Evolutionary conservation across 768 basidiomycete genomes (phyloP).

Genomic region (Pholiota molesta): DNA sequence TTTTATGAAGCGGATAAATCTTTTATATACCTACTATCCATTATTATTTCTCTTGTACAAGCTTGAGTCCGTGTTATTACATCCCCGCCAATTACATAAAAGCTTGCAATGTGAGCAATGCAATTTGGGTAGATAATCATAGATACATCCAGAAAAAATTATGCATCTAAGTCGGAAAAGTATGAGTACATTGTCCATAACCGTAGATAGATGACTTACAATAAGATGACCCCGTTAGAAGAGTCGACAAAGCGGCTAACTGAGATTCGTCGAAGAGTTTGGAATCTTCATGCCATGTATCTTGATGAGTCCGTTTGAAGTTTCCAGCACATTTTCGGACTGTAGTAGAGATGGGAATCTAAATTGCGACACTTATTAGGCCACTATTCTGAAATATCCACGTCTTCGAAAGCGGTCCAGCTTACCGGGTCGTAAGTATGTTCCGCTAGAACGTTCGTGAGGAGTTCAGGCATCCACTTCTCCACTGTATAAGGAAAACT

Average conservation of each 20-base stretch:
- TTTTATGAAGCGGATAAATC: conserved; percentile 6
- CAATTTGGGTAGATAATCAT: not conserved
- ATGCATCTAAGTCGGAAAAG: conserved; percentile 1
- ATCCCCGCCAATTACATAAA: not conserved
- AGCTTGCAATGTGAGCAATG: not conserved
- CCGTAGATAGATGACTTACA: conserved; percentile 45
- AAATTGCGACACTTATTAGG: conserved; percentile 2
- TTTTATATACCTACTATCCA: conserved; percentile 13
- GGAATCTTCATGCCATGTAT: conserved; percentile 90
- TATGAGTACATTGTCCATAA: not conserved
- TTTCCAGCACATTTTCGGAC: conserved; percentile 80
- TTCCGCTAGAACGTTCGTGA: conserved; percentile 77
- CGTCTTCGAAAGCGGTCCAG: conserved; percentile 2
- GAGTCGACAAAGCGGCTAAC: conserved; percentile 76
- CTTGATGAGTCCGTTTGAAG: conserved; percentile 83
- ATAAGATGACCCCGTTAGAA: conserved; percentile 84
- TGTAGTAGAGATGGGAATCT: conserved; percentile 85
- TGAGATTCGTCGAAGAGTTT: conserved; percentile 88
- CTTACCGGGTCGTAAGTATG: conserved; percentile 85
- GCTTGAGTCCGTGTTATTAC: conserved; percentile 9
- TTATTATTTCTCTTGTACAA: conserved; percentile 11
- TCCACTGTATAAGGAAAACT: conserved; percentile 97
- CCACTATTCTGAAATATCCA: conserved; percentile 13
- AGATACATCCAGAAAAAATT: not conserved
- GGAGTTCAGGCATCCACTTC: conserved; percentile 87